Percentiles rank a stretch among this genome's conserved stretches.
Conservation (phyloP, 805 yeast species). For the Scheffersomyces stipitis region DNA sequence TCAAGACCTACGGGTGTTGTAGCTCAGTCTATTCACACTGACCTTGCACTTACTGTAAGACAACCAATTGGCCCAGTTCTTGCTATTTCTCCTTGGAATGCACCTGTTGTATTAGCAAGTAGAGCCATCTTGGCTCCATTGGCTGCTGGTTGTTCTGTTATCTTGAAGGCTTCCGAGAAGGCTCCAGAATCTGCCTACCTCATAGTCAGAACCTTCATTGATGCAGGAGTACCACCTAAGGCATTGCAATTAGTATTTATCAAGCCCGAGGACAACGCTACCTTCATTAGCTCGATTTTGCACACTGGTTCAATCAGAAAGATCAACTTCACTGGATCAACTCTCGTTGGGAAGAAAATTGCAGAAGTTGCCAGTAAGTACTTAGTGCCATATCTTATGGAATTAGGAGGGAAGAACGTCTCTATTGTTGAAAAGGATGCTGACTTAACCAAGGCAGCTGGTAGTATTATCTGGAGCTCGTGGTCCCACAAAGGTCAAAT, state of each 20-base stretch:
- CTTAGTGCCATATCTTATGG: constrained; percentile 43
- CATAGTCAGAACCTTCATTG: constrained; percentile 29
- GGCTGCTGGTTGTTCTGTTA: constrained; percentile 50
- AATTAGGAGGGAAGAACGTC: constrained; percentile 47
- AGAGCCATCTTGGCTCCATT: constrained; percentile 45
- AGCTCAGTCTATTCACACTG: constrained; percentile 3
- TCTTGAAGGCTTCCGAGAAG: constrained; percentile 41
- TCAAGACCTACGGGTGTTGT: constrained; percentile 9
- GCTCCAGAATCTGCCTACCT: constrained; percentile 34
- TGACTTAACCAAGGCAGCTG: constrained; percentile 31
- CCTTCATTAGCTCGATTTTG: constrained; percentile 25
- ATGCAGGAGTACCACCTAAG: constrained; percentile 39
- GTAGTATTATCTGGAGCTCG: constrained; percentile 26
- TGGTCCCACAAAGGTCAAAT: constrained; percentile 49
- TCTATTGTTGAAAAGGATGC: constrained; percentile 33
- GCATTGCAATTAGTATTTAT: constrained; percentile 36
- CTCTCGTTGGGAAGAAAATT: constrained; percentile 36
- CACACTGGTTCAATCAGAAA: constrained; percentile 27
- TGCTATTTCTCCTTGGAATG: constrained; percentile 52
- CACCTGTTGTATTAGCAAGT: constrained; percentile 41
- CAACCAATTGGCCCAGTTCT: constrained; percentile 49
- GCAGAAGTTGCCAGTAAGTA: constrained; percentile 36
- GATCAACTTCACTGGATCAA: constrained; percentile 48
- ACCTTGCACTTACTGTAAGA: constrained; percentile 27
- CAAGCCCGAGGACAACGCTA: constrained; percentile 21